phyloP scores from a whole-genome alignment of 2,329 filamentous ascomycete species.

The Juglanconis oblonga region DNA sequence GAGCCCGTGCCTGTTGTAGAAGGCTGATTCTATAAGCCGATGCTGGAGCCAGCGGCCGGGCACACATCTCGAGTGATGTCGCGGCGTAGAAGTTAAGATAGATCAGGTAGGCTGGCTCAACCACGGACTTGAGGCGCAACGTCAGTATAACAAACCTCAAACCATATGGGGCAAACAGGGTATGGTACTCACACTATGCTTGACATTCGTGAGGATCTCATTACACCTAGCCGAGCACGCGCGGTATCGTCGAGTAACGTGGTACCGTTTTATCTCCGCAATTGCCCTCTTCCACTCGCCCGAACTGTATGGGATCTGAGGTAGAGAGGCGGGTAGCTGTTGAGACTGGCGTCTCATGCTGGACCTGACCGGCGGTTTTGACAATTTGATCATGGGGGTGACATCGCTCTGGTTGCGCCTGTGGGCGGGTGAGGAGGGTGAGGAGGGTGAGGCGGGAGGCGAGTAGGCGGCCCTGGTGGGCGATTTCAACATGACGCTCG shows the following conservation, averaged over 20 bases:
- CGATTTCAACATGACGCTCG: conserved; percentile 22
- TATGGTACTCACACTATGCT: conserved; percentile 37
- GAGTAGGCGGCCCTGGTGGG: conserved; percentile 3
- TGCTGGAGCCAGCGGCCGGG: conserved; percentile 43
- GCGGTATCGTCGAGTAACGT: conserved; percentile 48
- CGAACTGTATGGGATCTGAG: conserved; percentile 39
- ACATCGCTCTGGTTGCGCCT: conserved; percentile 16
- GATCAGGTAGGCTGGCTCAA: conserved; percentile 54
- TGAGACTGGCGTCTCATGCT: conserved; percentile 19
- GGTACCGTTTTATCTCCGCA: conserved; percentile 52
- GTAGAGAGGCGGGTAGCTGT: conserved; percentile 22
- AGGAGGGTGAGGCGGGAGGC: too few relatives aligned
- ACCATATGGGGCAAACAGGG: not conserved
- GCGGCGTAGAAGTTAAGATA: conserved; percentile 63
- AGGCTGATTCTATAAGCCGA: conserved; percentile 46
- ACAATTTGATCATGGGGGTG: conserved; percentile 25
- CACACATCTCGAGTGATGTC: conserved; percentile 56
- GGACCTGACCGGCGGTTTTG: conserved; percentile 23
- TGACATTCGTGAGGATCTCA: conserved; percentile 49
- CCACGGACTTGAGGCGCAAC: conserved; percentile 26
- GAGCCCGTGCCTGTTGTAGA: conserved; percentile 48
- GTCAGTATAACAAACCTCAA: not conserved
- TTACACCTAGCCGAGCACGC: conserved; percentile 51
- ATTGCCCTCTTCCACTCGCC: conserved; percentile 52
- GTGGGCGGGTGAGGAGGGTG: conserved; percentile 3